phyloP scores from a whole-genome alignment of 73 alveolate species.

The Symbiodinium pilosum region DNA sequence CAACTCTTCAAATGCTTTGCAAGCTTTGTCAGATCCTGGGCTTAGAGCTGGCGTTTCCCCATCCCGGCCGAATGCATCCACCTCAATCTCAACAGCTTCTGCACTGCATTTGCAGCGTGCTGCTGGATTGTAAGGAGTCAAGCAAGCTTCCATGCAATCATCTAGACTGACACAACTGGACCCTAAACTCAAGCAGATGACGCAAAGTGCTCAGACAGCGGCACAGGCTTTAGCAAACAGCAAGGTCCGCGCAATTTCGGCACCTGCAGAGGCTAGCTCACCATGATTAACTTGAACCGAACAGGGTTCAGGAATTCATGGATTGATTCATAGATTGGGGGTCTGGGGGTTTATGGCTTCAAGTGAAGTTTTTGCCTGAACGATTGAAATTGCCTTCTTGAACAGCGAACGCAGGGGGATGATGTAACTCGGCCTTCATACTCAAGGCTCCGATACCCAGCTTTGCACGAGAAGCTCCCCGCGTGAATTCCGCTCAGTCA shows the following conservation, averaged over 20 bases:
- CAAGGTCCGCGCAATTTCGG: neutral
- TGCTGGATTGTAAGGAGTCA: neutral
- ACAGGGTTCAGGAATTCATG: too few relatives aligned
- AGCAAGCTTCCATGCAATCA: too few relatives aligned
- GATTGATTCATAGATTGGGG: too few relatives aligned
- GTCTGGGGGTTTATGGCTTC: too few relatives aligned
- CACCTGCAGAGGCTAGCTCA: conserved; percentile 52
- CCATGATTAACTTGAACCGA: too few relatives aligned
- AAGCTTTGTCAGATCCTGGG: neutral
- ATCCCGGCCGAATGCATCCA: conserved; percentile 28
- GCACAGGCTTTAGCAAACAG: neutral
- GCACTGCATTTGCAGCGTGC: neutral
- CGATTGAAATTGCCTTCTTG: too few relatives aligned
- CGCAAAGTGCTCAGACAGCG: neutral
- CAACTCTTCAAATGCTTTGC: neutral
- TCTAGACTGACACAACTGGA: neutral
- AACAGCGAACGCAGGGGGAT: too few relatives aligned
- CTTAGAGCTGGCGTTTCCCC: conserved; percentile 46
- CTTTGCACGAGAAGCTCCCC: too few relatives aligned
- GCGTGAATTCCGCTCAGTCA: too few relatives aligned
- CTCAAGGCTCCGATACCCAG: too few relatives aligned
- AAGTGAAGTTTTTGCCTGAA: too few relatives aligned
- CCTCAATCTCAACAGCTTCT: conserved; percentile 19
- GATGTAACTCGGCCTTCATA: too few relatives aligned
- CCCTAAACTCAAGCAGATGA: neutral